Evolutionary conservation across 208 protist genomes (phyloP).

Genomic region (Wallacemonas sp.): DNA sequence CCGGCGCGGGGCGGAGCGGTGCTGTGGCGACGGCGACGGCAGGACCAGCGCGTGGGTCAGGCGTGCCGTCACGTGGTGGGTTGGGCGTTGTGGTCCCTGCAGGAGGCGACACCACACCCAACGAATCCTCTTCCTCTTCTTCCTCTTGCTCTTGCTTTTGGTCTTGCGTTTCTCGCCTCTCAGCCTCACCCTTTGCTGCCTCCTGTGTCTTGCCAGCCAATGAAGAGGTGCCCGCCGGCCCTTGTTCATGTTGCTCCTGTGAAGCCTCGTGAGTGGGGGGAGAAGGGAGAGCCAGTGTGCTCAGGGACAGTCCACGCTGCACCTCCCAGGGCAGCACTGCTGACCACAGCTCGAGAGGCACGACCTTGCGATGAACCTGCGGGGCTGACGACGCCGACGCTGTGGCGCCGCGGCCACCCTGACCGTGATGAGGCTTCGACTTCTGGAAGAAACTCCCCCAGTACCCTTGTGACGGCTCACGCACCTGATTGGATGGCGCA

Average conservation of each 20-base stretch:
- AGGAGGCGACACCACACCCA: conserved; percentile 52
- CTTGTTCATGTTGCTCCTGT: too few species aligned
- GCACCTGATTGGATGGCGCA: too few species aligned
- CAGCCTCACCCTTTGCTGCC: too few species aligned
- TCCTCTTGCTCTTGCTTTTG: conserved; percentile 2
- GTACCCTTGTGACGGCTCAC: too few species aligned
- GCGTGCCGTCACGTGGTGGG: background rate
- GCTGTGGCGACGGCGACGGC: background rate
- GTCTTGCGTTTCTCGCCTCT: background rate
- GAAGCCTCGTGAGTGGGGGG: too few species aligned
- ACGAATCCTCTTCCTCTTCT: conserved; percentile 53
- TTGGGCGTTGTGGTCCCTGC: background rate
- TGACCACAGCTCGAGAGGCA: conserved; percentile 78
- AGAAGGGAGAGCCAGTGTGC: conserved; percentile 32
- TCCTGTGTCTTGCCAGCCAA: too few species aligned
- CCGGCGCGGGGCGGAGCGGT: conserved; percentile 14
- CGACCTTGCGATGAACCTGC: conserved; percentile 22
- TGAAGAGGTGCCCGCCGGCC: too few species aligned
- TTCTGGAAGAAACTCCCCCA: background rate
- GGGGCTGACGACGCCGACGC: background rate
- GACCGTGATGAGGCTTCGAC: background rate
- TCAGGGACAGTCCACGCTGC: conserved; percentile 79
- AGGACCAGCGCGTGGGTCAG: background rate
- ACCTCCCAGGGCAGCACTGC: conserved; percentile 87
- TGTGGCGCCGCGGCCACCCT: background rate